A percentile compares a stretch with the other conserved stretches of the same genome.
Evolutionary conservation across 805 yeast species (phyloP).

Genomic region (Cyberlindnera saturnus): DNA sequence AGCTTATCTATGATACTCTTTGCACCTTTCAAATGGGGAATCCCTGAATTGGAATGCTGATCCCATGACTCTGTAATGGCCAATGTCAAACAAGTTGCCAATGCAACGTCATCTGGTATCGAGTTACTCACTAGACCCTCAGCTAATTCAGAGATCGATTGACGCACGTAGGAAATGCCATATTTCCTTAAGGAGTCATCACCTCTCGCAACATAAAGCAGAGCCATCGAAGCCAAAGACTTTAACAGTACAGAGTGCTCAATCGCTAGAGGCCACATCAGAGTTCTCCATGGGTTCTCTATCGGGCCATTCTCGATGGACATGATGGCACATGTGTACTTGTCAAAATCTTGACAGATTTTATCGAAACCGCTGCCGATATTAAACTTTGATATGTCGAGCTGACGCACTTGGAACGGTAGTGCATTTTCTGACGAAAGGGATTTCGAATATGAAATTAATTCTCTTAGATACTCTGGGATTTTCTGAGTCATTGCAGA

Average conservation of each 20-base stretch:
- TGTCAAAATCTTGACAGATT: constrained; percentile 33
- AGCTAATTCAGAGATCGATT: constrained; percentile 53
- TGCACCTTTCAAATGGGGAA: constrained; percentile 65
- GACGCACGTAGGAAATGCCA: constrained; percentile 54
- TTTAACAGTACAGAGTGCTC: constrained; percentile 51
- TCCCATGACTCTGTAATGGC: constrained; percentile 70
- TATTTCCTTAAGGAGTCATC: constrained; percentile 38
- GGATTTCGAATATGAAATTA: constrained; percentile 14
- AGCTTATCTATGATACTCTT: constrained; percentile 49
- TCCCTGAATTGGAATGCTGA: constrained; percentile 58
- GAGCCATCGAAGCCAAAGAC: constrained; percentile 61
- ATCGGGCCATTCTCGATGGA: constrained; percentile 57
- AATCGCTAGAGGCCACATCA: constrained; percentile 51
- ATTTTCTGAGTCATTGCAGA: constrained; percentile 13
- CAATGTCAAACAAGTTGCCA: constrained; percentile 56
- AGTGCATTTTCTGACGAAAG: neutral
- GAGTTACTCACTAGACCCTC: constrained; percentile 40
- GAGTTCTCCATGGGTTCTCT: constrained; percentile 64
- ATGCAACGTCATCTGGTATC: constrained; percentile 58
- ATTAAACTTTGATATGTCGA: neutral
- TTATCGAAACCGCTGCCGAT: constrained; percentile 11
- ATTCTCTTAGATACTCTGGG: constrained; percentile 20
- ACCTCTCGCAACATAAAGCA: constrained; percentile 49
- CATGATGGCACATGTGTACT: constrained; percentile 47
- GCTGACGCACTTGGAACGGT: neutral